Evolutionary conservation across 208 protist species (phyloP).

Genomic region (Trypanosoma vivax): DNA sequence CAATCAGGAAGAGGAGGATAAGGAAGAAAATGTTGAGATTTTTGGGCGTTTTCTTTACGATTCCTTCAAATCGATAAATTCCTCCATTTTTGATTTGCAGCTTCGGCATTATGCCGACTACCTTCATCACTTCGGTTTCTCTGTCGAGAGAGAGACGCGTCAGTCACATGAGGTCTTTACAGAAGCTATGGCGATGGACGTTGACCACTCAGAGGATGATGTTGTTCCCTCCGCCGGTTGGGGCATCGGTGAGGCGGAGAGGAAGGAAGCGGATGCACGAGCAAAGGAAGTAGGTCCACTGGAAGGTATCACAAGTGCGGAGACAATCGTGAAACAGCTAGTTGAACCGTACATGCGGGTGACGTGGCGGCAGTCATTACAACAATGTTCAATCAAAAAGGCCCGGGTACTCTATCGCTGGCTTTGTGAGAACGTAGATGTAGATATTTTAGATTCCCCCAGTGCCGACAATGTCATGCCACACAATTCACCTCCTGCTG

Average conservation of each 20-base stretch:
- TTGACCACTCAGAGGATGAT: background rate
- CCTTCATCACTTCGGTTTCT: conserved; percentile 81
- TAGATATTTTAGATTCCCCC: conserved; percentile 6
- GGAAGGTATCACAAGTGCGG: conserved; percentile 13
- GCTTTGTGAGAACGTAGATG: conserved; percentile 47
- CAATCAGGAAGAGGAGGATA: background rate
- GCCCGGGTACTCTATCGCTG: conserved; percentile 58
- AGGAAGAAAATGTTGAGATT: conserved; percentile 13
- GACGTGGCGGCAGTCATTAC: conserved; percentile 58
- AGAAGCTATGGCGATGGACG: background rate
- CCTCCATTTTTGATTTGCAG: conserved; percentile 30
- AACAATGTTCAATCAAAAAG: conserved; percentile 53
- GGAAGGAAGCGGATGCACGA: conserved; percentile 32
- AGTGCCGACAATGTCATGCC: background rate
- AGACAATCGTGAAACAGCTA: conserved; percentile 18
- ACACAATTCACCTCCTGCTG: background rate
- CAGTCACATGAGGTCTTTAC: background rate
- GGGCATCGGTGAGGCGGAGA: conserved; percentile 29
- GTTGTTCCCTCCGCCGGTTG: conserved; percentile 34
- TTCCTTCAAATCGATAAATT: conserved; percentile 10
- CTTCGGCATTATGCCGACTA: conserved; percentile 72
- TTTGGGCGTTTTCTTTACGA: conserved; percentile 53
- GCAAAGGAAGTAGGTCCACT: conserved; percentile 19
- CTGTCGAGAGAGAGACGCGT: conserved; percentile 38
- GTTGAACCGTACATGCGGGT: conserved; percentile 31